Percentiles rank a stretch among this genome's conserved stretches.
phyloP scores from a whole-genome alignment of 345 rosid genomes.

The Gossypium turneri region DNA sequence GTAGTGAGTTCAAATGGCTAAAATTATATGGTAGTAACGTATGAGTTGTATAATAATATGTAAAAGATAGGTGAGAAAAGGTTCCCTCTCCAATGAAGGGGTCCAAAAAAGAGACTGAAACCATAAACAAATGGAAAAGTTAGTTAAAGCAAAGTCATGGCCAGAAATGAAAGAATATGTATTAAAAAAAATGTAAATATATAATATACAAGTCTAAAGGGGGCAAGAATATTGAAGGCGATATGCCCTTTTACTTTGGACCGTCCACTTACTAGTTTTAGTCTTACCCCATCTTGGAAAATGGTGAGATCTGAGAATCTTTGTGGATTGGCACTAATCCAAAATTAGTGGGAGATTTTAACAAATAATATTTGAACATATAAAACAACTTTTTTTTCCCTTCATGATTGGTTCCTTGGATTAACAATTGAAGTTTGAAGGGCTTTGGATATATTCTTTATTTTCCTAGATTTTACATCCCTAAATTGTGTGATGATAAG shows the following conservation, averaged over 20 bases:
- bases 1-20: too few species aligned
- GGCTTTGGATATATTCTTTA: background rate
- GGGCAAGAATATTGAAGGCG: background rate
- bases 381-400: background rate
- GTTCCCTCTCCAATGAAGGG: constrained; percentile 1
- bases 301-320: constrained; percentile 21
- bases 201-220: background rate
- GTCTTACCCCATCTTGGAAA: constrained; percentile 1
- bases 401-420: background rate
- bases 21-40: too few species aligned
- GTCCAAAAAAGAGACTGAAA: background rate
- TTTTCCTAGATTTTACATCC: background rate
- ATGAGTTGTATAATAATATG: too few species aligned
- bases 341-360: constrained; percentile 1
- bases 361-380: background rate
- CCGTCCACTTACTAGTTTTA: constrained; percentile 23
- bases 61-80: background rate
- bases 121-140: constrained; percentile 13
- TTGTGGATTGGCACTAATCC: constrained; percentile 8
- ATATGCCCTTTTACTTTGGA: constrained; percentile 12
- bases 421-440: background rate
- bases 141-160: constrained; percentile 14
- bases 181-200: background rate
- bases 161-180: too few species aligned
- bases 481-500: too few species aligned